phyloP scores from a whole-genome alignment of 2,329 filamentous ascomycete species.

The Pezicula radicicola region DNA sequence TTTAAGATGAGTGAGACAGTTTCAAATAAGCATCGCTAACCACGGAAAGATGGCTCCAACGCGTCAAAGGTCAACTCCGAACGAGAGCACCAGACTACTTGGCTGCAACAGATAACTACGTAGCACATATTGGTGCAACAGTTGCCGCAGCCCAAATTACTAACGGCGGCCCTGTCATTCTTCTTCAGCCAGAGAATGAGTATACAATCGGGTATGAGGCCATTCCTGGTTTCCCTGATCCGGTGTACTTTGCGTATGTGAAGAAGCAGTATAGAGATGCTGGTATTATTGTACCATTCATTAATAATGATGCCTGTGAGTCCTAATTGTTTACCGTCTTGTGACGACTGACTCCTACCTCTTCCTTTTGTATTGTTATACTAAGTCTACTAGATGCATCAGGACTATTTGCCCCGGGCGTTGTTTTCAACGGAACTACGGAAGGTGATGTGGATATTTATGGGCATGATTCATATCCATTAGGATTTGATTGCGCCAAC shows the following conservation, averaged over 20 bases:
- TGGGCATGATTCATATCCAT: conserved; percentile 39
- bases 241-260: conserved; percentile 67
- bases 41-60: conserved; percentile 58
- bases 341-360: no score
- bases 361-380: neutral
- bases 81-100: conserved; percentile 61
- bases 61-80: conserved; percentile 61
- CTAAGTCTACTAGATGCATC: conserved; percentile 9
- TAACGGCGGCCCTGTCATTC: conserved; percentile 75
- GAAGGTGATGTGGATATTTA: conserved; percentile 29
- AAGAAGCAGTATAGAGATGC: conserved; percentile 64
- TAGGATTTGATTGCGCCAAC: conserved; percentile 43
- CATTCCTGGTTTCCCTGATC: conserved; percentile 57
- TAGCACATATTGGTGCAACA: conserved; percentile 53
- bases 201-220: conserved; percentile 54
- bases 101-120: conserved; percentile 62
- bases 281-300: conserved; percentile 70
- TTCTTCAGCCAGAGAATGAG: conserved; percentile 81
- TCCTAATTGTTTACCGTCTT: neutral
- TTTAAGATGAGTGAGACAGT: no score
- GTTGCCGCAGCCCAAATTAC: conserved; percentile 79
- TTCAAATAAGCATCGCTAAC: neutral
- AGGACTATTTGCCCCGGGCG: conserved; percentile 26
- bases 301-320: conserved; percentile 66
- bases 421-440: conserved; percentile 21